phyloP scores from a whole-genome alignment of 2,329 filamentous ascomycete species.

The Fusarium burgessii region DNA sequence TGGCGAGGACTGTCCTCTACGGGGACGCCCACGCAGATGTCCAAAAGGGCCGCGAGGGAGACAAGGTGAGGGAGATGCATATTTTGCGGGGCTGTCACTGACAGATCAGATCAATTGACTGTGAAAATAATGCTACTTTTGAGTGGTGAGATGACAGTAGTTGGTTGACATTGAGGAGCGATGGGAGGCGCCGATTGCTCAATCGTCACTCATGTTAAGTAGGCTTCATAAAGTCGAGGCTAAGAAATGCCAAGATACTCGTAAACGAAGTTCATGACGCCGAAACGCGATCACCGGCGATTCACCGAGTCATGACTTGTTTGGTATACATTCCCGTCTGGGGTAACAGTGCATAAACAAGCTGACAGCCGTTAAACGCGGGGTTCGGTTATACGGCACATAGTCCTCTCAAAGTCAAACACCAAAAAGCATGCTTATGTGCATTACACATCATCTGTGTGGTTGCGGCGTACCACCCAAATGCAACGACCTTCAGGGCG shows the following conservation, averaged over 20 bases:
- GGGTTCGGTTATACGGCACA: slow-evolving; percentile 38
- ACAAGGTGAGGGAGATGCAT: slow-evolving; percentile 36
- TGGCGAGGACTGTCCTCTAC: slow-evolving; percentile 65
- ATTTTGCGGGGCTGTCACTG: slow-evolving; percentile 5
- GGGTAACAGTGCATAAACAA: slow-evolving; percentile 16
- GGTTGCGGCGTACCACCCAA: neutral
- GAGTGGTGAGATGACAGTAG: too few relatives aligned
- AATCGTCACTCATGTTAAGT: slow-evolving; percentile 21
- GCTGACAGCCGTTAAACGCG: slow-evolving; percentile 25
- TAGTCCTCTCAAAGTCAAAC: neutral
- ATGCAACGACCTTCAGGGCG: neutral
- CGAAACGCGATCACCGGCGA: slow-evolving; percentile 35
- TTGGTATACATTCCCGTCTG: slow-evolving; percentile 17
- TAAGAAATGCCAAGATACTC: slow-evolving; percentile 8
- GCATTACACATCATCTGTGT: neutral
- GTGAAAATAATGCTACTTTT: neutral
- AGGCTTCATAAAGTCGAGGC: neutral
- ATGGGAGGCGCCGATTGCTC: neutral
- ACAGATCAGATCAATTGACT: neutral
- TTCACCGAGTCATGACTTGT: slow-evolving; percentile 33
- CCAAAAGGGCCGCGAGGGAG: slow-evolving; percentile 28
- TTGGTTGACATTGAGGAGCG: neutral
- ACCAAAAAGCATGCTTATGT: neutral
- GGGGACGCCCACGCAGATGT: slow-evolving; percentile 36
- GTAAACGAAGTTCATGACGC: slow-evolving; percentile 11